Evolutionary conservation across 73 alveolate genomes (phyloP).

Genomic region (Paramecium octaurelia): DNA sequence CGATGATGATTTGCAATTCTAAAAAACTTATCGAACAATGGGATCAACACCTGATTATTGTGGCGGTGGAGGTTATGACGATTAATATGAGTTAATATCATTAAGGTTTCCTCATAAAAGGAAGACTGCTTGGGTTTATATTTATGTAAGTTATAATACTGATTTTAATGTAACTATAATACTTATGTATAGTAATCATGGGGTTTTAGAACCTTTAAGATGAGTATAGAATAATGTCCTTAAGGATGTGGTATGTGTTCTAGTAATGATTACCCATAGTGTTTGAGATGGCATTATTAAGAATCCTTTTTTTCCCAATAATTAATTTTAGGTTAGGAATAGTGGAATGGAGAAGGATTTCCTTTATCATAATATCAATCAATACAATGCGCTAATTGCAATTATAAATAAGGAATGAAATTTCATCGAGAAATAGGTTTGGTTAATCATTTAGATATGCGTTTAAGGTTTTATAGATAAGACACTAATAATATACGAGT

Average conservation of each 20-base stretch:
- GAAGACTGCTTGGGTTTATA: not conserved
- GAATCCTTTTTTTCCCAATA: too few relatives aligned
- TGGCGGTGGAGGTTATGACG: not conserved
- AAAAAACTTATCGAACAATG: too few relatives aligned
- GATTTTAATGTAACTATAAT: not conserved
- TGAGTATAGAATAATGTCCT: not conserved
- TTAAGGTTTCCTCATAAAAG: not conserved
- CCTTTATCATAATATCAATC: too few relatives aligned
- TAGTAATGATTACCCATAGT: not conserved
- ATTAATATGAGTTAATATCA: not conserved
- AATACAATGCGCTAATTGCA: too few relatives aligned
- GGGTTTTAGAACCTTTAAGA: not conserved
- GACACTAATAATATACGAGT: too few relatives aligned
- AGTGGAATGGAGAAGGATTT: not conserved
- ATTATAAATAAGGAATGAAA: too few relatives aligned
- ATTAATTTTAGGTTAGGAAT: too few relatives aligned
- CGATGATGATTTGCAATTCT: not conserved
- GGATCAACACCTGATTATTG: not conserved
- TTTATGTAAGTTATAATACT: too few relatives aligned
- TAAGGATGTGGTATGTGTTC: not conserved
- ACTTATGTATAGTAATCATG: not conserved
- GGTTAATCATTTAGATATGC: too few relatives aligned
- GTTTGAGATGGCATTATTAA: not conserved
- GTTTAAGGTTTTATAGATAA: too few relatives aligned
- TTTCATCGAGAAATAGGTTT: too few relatives aligned